Evolutionary conservation across 176 grass and related monocot species (phyloP).

Genomic region (Tillandsia leiboldiana): DNA sequence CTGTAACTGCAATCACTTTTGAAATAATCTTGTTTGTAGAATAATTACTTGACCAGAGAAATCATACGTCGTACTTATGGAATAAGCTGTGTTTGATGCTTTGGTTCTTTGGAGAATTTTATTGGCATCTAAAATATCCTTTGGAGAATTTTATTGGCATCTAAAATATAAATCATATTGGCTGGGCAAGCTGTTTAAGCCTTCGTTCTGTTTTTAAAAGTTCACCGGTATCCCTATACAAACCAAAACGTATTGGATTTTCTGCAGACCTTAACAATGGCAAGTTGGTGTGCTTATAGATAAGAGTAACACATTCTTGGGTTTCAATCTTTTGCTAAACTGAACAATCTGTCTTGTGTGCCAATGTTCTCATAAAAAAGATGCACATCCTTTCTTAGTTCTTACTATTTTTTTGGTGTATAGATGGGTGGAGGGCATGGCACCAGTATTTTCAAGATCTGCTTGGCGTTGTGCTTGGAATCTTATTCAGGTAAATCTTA

Average conservation of each 20-base stretch:
- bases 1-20: too few species aligned
- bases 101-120: too few species aligned
- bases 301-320: not conserved
- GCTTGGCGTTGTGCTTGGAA: constrained; percentile 92
- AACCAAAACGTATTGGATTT: too few species aligned
- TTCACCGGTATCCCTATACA: too few species aligned
- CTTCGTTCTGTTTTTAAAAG: too few species aligned
- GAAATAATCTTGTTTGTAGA: too few species aligned
- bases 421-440: constrained; percentile 92
- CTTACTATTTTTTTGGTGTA: not conserved
- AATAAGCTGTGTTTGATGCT: too few species aligned
- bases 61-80: too few species aligned
- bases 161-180: not conserved
- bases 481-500: constrained; percentile 70
- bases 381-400: not conserved
- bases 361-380: too few species aligned
- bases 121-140: not conserved
- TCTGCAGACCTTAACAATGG: too few species aligned
- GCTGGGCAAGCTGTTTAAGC: not conserved
- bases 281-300: not conserved
- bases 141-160: not conserved
- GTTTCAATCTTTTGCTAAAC: not conserved
- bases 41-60: too few species aligned
- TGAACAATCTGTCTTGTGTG: too few species aligned
- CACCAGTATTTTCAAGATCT: constrained; percentile 78